Base-by-base conservation (phyloP, 352 stramenopile species). In the Globisporangium splendens region DNA sequence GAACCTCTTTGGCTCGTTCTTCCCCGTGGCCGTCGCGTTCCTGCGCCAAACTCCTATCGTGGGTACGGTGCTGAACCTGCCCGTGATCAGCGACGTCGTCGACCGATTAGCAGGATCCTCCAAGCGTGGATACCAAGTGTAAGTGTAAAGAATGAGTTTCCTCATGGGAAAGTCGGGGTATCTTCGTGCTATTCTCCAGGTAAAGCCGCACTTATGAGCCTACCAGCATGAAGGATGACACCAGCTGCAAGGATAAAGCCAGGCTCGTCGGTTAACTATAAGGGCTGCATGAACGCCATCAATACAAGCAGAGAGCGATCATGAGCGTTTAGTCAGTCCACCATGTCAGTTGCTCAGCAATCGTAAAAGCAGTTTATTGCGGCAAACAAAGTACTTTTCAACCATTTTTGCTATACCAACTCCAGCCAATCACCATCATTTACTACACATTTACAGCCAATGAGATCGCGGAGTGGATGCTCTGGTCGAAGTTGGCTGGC, bases 1-100 rank as follows among this genome's bases (percentile, higher is more conserved):
- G 13, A 98, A 98, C 76, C 73, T 98, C 39, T 98, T 98, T 74
- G 94, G 94, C 62, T 97, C 96, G 56, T 98, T 98, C 69, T 98
- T 98, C 70, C 93, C 94, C 1, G 96, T 98, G 61, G 93, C 91
- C 0, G 88, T 96, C 33, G 88, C 91, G 33, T 96, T 96, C 63
- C 75, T 98, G 72, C 86, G 89, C 22, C 88, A 98, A 69, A 96
- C 89, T 48, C 94, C 94, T 1, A 84, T 98, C 20, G 79, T 98
- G 59, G 91, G 93, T 56, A 80, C 78, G 21, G 69, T 97, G 51
- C 80, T 98, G 18, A 90, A 83, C 61, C 68, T 96, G 20, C 91
- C 90, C 1, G 81, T 83, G 12, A 77, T 98, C 54, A 79, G 78
- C 44, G 70, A 90, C 39, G 46, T 91, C n/a, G 80, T 94, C 31